Conservation (phyloP, 192 early-diverging fungal genomes). For the Linnemannia zychae region DNA sequence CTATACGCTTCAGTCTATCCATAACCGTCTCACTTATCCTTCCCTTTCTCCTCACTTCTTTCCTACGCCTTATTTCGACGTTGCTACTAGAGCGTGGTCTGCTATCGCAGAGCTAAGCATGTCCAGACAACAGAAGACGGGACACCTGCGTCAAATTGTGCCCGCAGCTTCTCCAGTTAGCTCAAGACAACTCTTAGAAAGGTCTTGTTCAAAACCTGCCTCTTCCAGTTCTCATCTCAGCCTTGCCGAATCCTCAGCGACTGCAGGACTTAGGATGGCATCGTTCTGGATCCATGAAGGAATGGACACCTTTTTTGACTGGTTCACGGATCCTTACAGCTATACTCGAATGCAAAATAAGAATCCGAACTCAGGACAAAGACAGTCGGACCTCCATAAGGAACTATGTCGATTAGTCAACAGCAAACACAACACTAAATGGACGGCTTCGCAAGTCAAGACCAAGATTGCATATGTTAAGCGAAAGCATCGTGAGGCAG, state of each 20-base stretch:
- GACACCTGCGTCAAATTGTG: neutral
- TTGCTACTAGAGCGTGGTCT: neutral
- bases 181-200: neutral
- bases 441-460: neutral
- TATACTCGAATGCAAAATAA: neutral
- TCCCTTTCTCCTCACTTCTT: neutral
- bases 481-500: neutral
- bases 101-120: neutral
- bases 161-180: neutral
- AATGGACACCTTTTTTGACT: constrained; percentile 5
- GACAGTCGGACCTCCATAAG: neutral
- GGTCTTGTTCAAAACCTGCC: neutral
- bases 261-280: neutral
- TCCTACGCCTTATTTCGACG: neutral
- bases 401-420: neutral
- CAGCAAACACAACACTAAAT: neutral
- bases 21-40: neutral
- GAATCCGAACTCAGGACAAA: neutral
- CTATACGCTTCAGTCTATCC: neutral
- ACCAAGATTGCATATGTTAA: neutral
- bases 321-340: neutral
- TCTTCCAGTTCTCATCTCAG: neutral
- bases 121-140: neutral
- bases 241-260: neutral
- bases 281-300: constrained; percentile 9